These are phyloP conservation scores for Fusarium praegraminearum DNA, from an alignment of 2,329 filamentous ascomycete genomes.

Conservation along the genomic window DNA sequence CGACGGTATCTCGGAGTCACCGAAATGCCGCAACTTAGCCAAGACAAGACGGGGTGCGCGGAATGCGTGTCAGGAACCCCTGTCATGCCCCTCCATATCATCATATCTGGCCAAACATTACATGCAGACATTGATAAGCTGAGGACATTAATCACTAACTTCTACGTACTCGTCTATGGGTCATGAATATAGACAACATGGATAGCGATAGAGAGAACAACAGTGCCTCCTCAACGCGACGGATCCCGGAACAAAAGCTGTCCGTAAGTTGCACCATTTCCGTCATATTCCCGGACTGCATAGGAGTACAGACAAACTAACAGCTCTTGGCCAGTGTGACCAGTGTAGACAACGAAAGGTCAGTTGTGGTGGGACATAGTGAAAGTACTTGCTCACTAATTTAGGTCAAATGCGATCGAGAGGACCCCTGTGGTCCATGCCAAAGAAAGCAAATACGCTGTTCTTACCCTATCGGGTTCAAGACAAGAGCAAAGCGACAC, in stretches of 20 bases:
- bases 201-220: slow-evolving; percentile 12
- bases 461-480: slow-evolving; percentile 18
- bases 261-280: neutral
- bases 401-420: slow-evolving; percentile 18
- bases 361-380: rapidly evolving
- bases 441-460: slow-evolving; percentile 7
- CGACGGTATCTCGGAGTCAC: neutral
- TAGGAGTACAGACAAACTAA: neutral
- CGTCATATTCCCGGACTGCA: neutral
- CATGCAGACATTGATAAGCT: neutral
- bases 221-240: neutral
- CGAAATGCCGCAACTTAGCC: neutral
- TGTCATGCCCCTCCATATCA: neutral
- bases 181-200: neutral
- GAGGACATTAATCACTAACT: neutral
- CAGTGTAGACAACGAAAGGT: slow-evolving; percentile 19
- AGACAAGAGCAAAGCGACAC: slow-evolving; percentile 1
- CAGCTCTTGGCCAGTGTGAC: neutral
- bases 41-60: neutral
- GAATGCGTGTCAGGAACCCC: neutral
- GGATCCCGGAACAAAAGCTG: slow-evolving; percentile 14
- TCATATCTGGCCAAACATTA: neutral
- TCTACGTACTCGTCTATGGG: neutral
- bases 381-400: neutral
- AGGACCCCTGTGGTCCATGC: slow-evolving; percentile 14